Conservation (phyloP, 2,329 filamentous ascomycete species). For the Fusarium equiseti region DNA sequence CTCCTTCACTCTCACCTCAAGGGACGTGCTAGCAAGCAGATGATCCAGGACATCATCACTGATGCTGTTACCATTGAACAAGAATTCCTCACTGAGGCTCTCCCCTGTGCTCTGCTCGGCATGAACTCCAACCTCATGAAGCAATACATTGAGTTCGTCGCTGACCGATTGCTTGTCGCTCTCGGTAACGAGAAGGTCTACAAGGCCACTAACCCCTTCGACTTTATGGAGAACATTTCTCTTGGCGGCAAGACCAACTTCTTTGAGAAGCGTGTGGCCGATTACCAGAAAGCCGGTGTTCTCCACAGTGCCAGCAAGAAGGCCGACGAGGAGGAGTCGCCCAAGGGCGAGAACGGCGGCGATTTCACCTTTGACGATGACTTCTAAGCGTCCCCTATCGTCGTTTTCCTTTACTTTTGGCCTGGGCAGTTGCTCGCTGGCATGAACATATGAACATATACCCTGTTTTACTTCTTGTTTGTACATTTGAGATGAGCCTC, state of each 20-base stretch:
- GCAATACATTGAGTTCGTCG: conserved; percentile 99
- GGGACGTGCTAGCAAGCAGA: conserved; percentile 84
- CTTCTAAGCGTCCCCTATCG: conserved; percentile 73
- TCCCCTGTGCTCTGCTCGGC: conserved; percentile 91
- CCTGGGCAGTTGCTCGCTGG: conserved; percentile 6
- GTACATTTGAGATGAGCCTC: conserved; percentile 45
- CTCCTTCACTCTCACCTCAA: conserved; percentile 97
- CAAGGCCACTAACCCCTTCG: conserved; percentile 94
- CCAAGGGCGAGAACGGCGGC: conserved; percentile 71
- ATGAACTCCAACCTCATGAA: conserved; percentile 99
- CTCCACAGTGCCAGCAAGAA: conserved; percentile 88
- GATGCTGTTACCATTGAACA: conserved; percentile 96
- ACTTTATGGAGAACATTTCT: conserved; percentile 99
- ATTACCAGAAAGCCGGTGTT: conserved; percentile 99
- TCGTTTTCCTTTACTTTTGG: conserved; percentile 12
- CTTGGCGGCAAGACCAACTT: conserved; percentile 99
- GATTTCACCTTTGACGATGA: conserved; percentile 97
- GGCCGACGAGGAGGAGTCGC: conserved; percentile 63
- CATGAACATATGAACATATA: conserved; percentile 43
- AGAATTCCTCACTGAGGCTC: conserved; percentile 96
- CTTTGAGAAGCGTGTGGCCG: conserved; percentile 99
- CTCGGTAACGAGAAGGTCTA: conserved; percentile 96
- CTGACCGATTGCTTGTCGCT: conserved; percentile 91
- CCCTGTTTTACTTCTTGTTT: conserved; percentile 43
- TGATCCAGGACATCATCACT: conserved; percentile 88